These are phyloP conservation scores for Ophiostoma himal-ulmi DNA, from an alignment of 2,329 filamentous ascomycete species.

Conservation along the genomic window DNA sequence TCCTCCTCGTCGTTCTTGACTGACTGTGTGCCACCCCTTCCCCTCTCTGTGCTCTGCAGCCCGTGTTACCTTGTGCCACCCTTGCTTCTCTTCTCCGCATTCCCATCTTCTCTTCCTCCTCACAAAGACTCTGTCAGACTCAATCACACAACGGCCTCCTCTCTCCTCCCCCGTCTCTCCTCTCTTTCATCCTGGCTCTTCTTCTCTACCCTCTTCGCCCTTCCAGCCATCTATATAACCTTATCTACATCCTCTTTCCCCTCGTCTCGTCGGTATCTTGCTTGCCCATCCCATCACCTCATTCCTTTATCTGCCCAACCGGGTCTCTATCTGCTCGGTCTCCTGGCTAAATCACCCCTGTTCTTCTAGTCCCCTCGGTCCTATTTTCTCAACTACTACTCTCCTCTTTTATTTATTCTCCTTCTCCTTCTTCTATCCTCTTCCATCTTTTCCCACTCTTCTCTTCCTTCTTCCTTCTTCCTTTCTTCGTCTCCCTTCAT, in stretches of 20 bases:
- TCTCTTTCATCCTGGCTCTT: neutral
- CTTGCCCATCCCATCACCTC: neutral
- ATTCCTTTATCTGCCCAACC: neutral
- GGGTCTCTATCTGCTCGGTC: neutral
- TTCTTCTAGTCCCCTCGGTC: neutral
- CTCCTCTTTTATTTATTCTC: constrained; percentile 13
- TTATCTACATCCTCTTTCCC: neutral
- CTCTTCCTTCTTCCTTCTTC: neutral
- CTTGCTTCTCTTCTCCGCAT: constrained; percentile 7
- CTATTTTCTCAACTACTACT: constrained; percentile 3
- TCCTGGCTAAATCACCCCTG: constrained; percentile 2
- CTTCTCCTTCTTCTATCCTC: constrained; percentile 8
- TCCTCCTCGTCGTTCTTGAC: neutral
- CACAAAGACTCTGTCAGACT: neutral
- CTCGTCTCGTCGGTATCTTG: neutral
- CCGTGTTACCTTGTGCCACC: neutral
- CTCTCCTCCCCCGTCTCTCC: neutral
- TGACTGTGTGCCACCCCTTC: neutral
- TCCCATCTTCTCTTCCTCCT: neutral
- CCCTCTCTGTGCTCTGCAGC: neutral
- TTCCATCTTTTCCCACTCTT: neutral
- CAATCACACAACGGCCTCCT: neutral
- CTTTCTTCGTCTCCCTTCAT: neutral
- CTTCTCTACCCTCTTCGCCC: neutral
- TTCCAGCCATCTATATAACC: neutral